Conservation (phyloP, 257 asterid genomes). For the Gentiana dahurica region DNA sequence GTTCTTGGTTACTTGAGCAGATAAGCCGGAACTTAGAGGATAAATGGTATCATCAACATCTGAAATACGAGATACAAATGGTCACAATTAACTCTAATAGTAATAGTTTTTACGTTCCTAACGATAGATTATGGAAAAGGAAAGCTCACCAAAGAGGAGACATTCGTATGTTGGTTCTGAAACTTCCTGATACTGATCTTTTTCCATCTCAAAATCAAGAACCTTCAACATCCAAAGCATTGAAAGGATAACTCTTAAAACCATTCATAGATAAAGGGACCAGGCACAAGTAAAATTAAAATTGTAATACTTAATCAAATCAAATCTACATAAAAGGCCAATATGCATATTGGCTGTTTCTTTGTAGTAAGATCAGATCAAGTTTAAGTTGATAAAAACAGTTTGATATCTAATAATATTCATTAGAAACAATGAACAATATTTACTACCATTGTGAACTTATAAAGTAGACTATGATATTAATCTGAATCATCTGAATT, state of each 20-base stretch:
- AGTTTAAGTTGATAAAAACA: no score
- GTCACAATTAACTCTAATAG: background rate
- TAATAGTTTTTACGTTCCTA: background rate
- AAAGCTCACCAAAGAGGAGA: conserved; percentile 67
- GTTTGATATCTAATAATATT: no score
- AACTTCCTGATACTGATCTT: conserved; percentile 24
- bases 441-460: no score
- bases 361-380: no score
- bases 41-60: conserved; percentile 94
- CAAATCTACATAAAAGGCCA: no score
- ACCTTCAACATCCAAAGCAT: conserved; percentile 13
- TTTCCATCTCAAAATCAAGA: conserved; percentile 44
- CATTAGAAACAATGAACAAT: no score
- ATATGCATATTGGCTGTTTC: no score
- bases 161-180: conserved; percentile 56
- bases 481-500: no score
- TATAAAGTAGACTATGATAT: no score
- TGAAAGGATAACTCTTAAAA: background rate
- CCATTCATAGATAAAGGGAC: background rate
- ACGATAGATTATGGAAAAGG: background rate
- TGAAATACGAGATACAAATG: conserved; percentile 19
- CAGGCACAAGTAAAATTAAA: no score
- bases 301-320: no score
- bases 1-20: conserved; percentile 61
- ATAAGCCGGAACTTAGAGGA: conserved; percentile 73